Evolutionary conservation across 345 rosid species (phyloP), one percentile per base, ranked within the genome.

Genomic region (Eucalyptus urophylla): DNA sequence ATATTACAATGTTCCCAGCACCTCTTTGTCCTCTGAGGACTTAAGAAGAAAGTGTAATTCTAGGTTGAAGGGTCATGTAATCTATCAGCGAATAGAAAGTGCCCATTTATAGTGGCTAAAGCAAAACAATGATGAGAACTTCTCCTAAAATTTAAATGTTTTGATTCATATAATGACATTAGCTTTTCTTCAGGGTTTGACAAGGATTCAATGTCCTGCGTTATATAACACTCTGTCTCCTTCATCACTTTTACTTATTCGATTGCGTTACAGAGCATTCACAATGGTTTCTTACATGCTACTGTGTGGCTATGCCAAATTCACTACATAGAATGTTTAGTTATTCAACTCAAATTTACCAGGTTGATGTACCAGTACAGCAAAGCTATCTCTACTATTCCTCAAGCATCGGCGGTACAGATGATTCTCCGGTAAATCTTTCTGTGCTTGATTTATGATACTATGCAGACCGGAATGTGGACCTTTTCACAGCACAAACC

Each of bases 311-410:
- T n/a, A 8, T 27, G 60, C 60, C 56, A 86, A 25, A 54, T 49
- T 86, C 43, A 86, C 19, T 49, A 25, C 58, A 25, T 86, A 86
- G 49, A 29, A 49, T 86, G 24, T 86, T 22, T 29, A 50, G 56
- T 86, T 86, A 8, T n/a, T 13, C 24, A 11, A 69, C 24, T 33
- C 89, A 14, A 49, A 33, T 69, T 86, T 89, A 51, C 90, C 91
- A 97, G 99, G 97, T 93, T 87, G 95, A 95, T 91, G 89, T 96
- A 62, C 92, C 93, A 16, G 58, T 96, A 90, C 93, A 94, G 85
- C 99, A 97, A 89, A 96, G 97, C 95, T 97, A 94, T 88, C 92
- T 94, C 67, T 96, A 96, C 95, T 96, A 96, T 92, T 90, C 90
- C 86, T 97, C 99, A 88, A 93, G 92, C 50, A 44, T 89, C 6